Conservation (phyloP, 2,329 filamentous ascomycete genomes). For the Beauveria pseudobassiana region DNA sequence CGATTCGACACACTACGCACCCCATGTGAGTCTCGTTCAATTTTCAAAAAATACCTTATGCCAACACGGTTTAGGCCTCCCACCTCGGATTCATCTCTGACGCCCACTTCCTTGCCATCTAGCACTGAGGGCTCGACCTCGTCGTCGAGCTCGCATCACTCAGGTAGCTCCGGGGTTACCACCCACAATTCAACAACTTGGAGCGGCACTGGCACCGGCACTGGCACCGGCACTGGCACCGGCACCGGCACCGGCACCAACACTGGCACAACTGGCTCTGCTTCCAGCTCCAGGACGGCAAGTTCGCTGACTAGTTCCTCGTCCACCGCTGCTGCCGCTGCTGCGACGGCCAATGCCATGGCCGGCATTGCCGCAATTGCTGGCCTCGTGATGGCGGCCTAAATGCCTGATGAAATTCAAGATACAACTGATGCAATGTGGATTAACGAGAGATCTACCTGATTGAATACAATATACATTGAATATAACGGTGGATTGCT, state of each 20-base stretch:
- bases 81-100: neutral
- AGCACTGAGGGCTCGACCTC: neutral
- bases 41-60: no score
- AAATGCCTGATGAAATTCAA: neutral
- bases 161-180: neutral
- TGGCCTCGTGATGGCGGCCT: conserved; percentile 1
- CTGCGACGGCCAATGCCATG: conserved; percentile 4
- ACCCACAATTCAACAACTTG: neutral
- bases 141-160: neutral
- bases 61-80: neutral
- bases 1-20: neutral
- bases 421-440: neutral
- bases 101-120: neutral
- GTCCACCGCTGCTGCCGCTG: neutral
- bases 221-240: neutral
- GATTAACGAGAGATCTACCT: neutral
- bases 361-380: conserved; percentile 8
- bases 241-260: neutral
- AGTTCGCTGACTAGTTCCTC: neutral
- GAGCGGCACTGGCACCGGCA: neutral
- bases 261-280: neutral
- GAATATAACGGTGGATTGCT: neutral
- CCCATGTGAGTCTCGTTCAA: neutral
- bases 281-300: neutral
- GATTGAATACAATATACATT: neutral